A percentile compares a stretch with the other conserved stretches of the same genome.
phyloP scores from a whole-genome alignment of 306 rosid genomes.

The Cucumis hystrix region DNA sequence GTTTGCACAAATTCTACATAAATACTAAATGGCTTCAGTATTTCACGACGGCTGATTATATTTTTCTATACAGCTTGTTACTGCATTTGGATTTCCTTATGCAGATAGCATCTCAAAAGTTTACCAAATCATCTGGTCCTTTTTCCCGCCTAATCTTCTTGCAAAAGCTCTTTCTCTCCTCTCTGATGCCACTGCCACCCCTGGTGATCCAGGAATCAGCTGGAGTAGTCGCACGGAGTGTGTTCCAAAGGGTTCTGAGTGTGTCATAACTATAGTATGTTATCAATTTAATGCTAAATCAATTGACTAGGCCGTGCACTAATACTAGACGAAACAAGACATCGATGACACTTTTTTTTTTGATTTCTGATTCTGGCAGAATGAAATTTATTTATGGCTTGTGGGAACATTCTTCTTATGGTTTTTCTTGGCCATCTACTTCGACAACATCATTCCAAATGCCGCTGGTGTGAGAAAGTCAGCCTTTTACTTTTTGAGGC shows the following conservation, averaged over 20 bases:
- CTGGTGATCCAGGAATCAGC: slow-evolving; percentile 50
- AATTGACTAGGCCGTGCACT: not conserved
- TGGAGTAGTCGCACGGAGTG: slow-evolving; percentile 64
- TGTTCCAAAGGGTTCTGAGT: slow-evolving; percentile 15
- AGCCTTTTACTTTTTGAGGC: slow-evolving; percentile 51
- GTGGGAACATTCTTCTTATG: slow-evolving; percentile 58
- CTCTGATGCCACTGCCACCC: slow-evolving; percentile 34
- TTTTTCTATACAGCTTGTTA: slow-evolving; percentile 34
- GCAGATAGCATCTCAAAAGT: not conserved
- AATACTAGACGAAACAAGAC: not conserved
- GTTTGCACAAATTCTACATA: slow-evolving; percentile 5
- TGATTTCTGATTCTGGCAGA: slow-evolving; percentile 36
- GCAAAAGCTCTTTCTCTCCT: slow-evolving; percentile 51
- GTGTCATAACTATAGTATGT: slow-evolving; percentile 68
- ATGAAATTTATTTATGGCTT: slow-evolving; percentile 56
- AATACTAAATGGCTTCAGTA: not conserved
- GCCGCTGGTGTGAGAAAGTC: slow-evolving; percentile 82
- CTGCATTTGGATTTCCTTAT: slow-evolving; percentile 52
- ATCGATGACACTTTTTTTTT: not conserved
- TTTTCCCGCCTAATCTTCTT: slow-evolving; percentile 84
- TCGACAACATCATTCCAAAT: slow-evolving; percentile 76
- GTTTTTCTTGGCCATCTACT: slow-evolving; percentile 75
- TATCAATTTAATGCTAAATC: not conserved
- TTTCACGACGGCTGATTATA: slow-evolving; percentile 10
- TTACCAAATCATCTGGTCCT: slow-evolving; percentile 38